Percentiles rank a stretch among this genome's conserved stretches.
These are phyloP conservation scores for Pleodorina starrii DNA, from an alignment of 139 green algal genomes.

Conservation along the genomic window DNA sequence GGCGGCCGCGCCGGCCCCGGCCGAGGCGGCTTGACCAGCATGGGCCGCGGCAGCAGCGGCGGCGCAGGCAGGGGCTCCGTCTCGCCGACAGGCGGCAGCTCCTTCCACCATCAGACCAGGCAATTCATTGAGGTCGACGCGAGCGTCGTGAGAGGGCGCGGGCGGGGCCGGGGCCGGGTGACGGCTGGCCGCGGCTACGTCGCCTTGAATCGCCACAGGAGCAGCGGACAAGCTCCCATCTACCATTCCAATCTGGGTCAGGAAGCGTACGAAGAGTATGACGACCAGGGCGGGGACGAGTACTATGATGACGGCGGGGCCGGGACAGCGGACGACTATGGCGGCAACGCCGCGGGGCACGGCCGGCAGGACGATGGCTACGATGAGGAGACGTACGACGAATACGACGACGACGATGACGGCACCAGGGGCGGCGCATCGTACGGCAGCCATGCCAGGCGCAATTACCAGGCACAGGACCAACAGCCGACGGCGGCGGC, in stretches of 20 bases:
- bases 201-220: neutral
- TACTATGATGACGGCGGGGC: neutral
- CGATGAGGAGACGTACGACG: neutral
- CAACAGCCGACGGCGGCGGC: too few species aligned
- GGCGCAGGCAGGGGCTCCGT: neutral
- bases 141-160: neutral
- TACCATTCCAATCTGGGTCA: neutral
- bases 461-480: neutral
- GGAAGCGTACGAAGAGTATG: neutral
- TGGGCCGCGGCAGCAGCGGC: neutral
- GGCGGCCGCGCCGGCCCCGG: neutral
- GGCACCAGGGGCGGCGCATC: neutral
- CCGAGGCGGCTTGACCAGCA: neutral
- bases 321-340: neutral
- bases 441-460: neutral
- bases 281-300: neutral
- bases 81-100: too few species aligned
- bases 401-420: neutral
- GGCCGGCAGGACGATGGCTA: neutral
- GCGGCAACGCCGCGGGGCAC: neutral
- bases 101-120: neutral
- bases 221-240: neutral
- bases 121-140: too few species aligned
- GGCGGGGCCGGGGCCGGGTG: neutral
- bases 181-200: neutral